These are phyloP conservation scores for Rhytidiadelphus loreus DNA, from an alignment of 225 moss, liverwort and hornwort species.

Conservation along the genomic window DNA sequence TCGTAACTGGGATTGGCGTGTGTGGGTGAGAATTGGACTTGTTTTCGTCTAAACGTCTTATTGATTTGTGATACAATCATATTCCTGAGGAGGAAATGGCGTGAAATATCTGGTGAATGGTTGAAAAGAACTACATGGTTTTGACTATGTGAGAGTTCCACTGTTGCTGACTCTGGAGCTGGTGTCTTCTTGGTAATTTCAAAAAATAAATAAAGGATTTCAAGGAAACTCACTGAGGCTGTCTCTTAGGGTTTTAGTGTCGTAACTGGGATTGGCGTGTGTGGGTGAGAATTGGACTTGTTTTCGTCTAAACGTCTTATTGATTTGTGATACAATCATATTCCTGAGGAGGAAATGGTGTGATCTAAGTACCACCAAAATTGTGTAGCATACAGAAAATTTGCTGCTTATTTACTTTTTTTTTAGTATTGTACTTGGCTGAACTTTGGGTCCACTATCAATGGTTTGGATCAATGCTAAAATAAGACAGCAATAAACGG, in stretches of 20 bases:
- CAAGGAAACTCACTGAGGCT: background rate
- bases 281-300: background rate
- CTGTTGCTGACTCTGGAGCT: background rate
- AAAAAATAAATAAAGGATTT: background rate
- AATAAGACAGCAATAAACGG: background rate
- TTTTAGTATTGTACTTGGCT: background rate
- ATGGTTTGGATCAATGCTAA: too few relatives aligned
- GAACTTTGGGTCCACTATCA: background rate
- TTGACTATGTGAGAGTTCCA: background rate
- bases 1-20: background rate
- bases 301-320: too few relatives aligned
- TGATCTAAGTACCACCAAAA: background rate
- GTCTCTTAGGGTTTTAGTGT: background rate
- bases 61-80: background rate
- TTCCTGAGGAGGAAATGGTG: background rate
- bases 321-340: background rate
- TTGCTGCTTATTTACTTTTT: background rate
- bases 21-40: background rate
- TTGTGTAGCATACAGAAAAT: background rate
- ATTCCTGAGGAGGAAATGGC: background rate
- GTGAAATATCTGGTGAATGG: background rate
- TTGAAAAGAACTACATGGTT: background rate
- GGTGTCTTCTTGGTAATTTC: background rate
- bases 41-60: too few relatives aligned
- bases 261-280: background rate